Evolutionary conservation across 1,284 basidiomycete genomes (phyloP).

Genomic region (Peniophora sp.): DNA sequence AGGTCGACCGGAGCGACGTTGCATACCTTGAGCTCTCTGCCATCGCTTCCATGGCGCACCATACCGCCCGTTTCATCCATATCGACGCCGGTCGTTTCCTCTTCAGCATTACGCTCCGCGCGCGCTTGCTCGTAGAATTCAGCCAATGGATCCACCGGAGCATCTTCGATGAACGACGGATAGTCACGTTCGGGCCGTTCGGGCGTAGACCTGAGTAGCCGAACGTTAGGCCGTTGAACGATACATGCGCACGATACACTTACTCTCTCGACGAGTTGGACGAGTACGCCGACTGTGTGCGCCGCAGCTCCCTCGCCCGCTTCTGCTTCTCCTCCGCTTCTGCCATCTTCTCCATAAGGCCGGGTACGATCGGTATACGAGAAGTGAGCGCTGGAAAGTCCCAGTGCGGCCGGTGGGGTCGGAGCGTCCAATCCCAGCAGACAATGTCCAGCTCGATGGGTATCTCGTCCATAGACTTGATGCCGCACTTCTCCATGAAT

Average conservation of each 20-base stretch:
- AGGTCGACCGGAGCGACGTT: background rate
- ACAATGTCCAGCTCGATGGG: constrained; percentile 56
- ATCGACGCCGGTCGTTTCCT: constrained; percentile 13
- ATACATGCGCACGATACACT: no score
- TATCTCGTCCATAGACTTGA: constrained; percentile 44
- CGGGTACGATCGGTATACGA: constrained; percentile 18
- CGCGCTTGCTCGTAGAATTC: constrained; percentile 53
- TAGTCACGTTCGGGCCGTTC: background rate
- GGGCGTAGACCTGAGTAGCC: background rate
- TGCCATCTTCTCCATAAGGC: constrained; percentile 16
- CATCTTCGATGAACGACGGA: background rate
- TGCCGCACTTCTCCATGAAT: constrained; percentile 26
- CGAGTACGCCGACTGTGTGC: no score
- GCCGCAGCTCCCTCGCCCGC: no score
- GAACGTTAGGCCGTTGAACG: background rate
- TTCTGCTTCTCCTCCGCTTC: no score
- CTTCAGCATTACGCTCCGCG: constrained; percentile 28
- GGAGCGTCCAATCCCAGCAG: constrained; percentile 51
- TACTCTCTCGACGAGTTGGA: no score
- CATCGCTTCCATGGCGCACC: background rate
- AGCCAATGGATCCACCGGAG: constrained; percentile 45
- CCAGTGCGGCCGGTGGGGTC: constrained; percentile 5
- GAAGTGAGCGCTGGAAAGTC: constrained; percentile 1
- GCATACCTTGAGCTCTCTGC: constrained; percentile 9
- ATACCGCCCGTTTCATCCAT: constrained; percentile 21